phyloP scores from a whole-genome alignment of 1,139 yeast genomes.

The Scheffersomyces insectosa region DNA sequence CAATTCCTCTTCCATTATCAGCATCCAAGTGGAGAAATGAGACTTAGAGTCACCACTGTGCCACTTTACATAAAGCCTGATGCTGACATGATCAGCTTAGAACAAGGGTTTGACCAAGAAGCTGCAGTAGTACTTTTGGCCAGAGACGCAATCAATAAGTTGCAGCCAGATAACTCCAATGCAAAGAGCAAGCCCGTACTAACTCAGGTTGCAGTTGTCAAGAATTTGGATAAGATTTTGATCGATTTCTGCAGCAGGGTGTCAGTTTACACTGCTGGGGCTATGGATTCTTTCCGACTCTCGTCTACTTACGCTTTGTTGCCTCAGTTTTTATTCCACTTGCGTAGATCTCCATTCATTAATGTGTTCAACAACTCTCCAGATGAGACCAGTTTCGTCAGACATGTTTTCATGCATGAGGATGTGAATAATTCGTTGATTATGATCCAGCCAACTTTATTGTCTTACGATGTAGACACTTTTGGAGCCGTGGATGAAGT shows the following conservation, averaged over 20 bases:
- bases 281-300: slow-evolving; percentile 72
- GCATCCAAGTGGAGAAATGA: slow-evolving; percentile 48
- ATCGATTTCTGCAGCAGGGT: slow-evolving; percentile 84
- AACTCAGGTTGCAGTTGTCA: slow-evolving; percentile 42
- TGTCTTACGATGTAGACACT: slow-evolving; percentile 61
- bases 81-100: slow-evolving; percentile 39
- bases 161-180: slow-evolving; percentile 29
- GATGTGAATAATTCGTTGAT: slow-evolving; percentile 65
- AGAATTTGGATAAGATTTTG: slow-evolving; percentile 85
- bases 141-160: slow-evolving; percentile 50
- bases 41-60: slow-evolving; percentile 52
- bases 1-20: slow-evolving; percentile 82
- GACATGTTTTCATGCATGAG: slow-evolving; percentile 68
- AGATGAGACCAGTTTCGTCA: slow-evolving; percentile 71
- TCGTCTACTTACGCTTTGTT: slow-evolving; percentile 75
- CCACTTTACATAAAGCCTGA: slow-evolving; percentile 45
- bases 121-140: slow-evolving; percentile 67
- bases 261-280: slow-evolving; percentile 84
- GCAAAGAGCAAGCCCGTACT: slow-evolving; percentile 10
- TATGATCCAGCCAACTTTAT: slow-evolving; percentile 76
- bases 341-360: slow-evolving; percentile 68
- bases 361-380: slow-evolving; percentile 78
- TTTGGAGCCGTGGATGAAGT: slow-evolving; percentile 48
- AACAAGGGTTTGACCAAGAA: slow-evolving; percentile 62
- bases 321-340: slow-evolving; percentile 74